Evolutionary conservation across 2,329 filamentous ascomycete genomes (phyloP).

Genomic region (Stagonosporopsis tanaceti): DNA sequence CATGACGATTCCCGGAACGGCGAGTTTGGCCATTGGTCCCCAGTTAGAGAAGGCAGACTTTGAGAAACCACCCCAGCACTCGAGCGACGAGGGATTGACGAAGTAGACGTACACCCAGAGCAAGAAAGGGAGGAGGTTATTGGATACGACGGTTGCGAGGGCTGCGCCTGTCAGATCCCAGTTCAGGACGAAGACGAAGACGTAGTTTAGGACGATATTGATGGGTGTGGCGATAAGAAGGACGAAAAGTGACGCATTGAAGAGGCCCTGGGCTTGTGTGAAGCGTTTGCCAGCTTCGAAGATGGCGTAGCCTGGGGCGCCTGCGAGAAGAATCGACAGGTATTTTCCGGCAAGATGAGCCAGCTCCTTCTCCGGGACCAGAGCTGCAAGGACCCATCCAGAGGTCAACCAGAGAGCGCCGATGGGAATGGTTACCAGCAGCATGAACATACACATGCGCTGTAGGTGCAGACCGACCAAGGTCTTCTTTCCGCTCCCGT

Average conservation of each 20-base stretch:
- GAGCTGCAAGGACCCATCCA: slow-evolving; percentile 54
- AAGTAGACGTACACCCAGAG: slow-evolving; percentile 58
- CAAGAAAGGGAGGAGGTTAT: slow-evolving; percentile 58
- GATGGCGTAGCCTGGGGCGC: slow-evolving; percentile 61
- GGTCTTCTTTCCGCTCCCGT: slow-evolving; percentile 58
- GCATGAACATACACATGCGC: slow-evolving; percentile 61
- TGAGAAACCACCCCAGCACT: slow-evolving; percentile 77
- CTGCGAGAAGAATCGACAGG: slow-evolving; percentile 58
- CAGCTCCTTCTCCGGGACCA: slow-evolving; percentile 59
- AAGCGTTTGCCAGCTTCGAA: slow-evolving; percentile 65
- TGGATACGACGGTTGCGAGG: slow-evolving; percentile 58
- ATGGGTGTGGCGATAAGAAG: slow-evolving; percentile 58
- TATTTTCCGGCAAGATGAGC: slow-evolving; percentile 61
- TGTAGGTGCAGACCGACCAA: slow-evolving; percentile 63
- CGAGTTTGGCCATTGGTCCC: slow-evolving; percentile 86
- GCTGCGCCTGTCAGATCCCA: slow-evolving; percentile 63
- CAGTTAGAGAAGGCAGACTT: slow-evolving; percentile 74
- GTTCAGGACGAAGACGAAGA: slow-evolving; percentile 53
- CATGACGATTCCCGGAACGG: slow-evolving; percentile 90
- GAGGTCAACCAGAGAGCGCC: slow-evolving; percentile 60
- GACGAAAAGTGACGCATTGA: slow-evolving; percentile 59
- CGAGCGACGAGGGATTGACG: slow-evolving; percentile 48
- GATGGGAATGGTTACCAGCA: slow-evolving; percentile 58
- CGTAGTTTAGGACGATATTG: slow-evolving; percentile 60
- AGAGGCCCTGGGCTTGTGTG: slow-evolving; percentile 63